Conservation (phyloP, 2,329 filamentous ascomycete species). For the Diaporthe citriasiana region DNA sequence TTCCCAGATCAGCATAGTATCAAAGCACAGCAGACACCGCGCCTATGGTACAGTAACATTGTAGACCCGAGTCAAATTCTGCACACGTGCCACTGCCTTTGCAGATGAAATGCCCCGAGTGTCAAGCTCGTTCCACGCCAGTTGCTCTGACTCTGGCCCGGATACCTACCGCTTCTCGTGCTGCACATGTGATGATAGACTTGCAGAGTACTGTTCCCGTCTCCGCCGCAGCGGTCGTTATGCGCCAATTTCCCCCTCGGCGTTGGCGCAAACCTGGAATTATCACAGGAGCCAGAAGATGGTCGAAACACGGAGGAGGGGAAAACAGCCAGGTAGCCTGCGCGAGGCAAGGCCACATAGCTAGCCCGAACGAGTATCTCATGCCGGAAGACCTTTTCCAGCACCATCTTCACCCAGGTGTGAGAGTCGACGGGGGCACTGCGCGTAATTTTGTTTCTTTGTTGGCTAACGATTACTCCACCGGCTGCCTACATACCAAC, state of each 20-base stretch:
- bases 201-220: neutral
- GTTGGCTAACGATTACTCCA: slow-evolving; percentile 30
- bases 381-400: slow-evolving; percentile 14
- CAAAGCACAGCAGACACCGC: slow-evolving; percentile 12
- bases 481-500: neutral
- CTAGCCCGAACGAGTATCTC: slow-evolving; percentile 12
- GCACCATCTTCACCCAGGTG: neutral
- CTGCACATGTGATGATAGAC: slow-evolving; percentile 16
- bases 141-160: neutral
- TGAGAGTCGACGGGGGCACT: neutral
- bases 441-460: slow-evolving; percentile 19
- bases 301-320: slow-evolving; percentile 6
- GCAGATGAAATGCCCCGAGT: neutral
- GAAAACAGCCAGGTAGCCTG: neutral
- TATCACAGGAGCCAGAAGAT: neutral
- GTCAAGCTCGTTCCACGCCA: neutral
- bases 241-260: slow-evolving; percentile 1
- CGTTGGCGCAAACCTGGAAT: neutral
- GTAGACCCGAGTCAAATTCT: slow-evolving; percentile 1
- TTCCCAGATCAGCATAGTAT: slow-evolving; percentile 18
- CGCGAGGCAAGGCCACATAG: slow-evolving; percentile 7
- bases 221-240: neutral
- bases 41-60: neutral
- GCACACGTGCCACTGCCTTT: neutral
- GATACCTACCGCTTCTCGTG: slow-evolving; percentile 5